Conservation (phyloP, 805 yeast genomes). For the Ogataea sp. region DNA sequence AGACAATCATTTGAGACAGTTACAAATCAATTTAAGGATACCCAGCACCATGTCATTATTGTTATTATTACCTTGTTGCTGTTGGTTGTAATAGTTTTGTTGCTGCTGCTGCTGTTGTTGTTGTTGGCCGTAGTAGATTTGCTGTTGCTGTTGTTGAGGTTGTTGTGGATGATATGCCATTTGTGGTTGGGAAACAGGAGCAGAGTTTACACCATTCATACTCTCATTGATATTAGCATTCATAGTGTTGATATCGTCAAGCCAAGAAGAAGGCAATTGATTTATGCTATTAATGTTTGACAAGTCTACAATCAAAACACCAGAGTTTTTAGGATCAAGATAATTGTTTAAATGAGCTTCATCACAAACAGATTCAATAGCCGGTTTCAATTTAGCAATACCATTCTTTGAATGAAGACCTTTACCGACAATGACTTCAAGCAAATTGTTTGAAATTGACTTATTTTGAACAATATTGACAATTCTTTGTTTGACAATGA, state of each 20-base stretch:
- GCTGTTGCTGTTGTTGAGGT: slow-evolving; percentile 16
- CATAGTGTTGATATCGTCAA: slow-evolving; percentile 13
- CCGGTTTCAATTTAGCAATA: slow-evolving; percentile 83
- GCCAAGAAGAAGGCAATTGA: slow-evolving; percentile 32
- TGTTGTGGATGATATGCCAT: slow-evolving; percentile 19
- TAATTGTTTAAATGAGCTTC: slow-evolving; percentile 54
- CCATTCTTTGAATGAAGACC: slow-evolving; percentile 80
- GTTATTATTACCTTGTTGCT: no score
- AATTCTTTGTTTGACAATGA: slow-evolving; percentile 65
- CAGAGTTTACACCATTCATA: no score
- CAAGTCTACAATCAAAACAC: slow-evolving; percentile 70
- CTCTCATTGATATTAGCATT: no score
- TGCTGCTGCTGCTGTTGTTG: slow-evolving; percentile 14
- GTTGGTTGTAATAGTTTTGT: no score
- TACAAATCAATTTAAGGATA: no score
- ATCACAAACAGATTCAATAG: slow-evolving; percentile 68
- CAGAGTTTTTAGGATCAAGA: slow-evolving; percentile 66
- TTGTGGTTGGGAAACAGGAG: slow-evolving; percentile 2
- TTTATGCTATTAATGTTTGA: slow-evolving; percentile 24
- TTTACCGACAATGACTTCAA: slow-evolving; percentile 88
- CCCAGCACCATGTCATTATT: no score
- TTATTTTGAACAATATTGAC: slow-evolving; percentile 49
- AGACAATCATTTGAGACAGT: no score
- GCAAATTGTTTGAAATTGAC: slow-evolving; percentile 48
- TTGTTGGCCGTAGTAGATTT: slow-evolving; percentile 20